Conservation (phyloP, 495 filamentous ascomycete species). For the Penicillium tannophilum region DNA sequence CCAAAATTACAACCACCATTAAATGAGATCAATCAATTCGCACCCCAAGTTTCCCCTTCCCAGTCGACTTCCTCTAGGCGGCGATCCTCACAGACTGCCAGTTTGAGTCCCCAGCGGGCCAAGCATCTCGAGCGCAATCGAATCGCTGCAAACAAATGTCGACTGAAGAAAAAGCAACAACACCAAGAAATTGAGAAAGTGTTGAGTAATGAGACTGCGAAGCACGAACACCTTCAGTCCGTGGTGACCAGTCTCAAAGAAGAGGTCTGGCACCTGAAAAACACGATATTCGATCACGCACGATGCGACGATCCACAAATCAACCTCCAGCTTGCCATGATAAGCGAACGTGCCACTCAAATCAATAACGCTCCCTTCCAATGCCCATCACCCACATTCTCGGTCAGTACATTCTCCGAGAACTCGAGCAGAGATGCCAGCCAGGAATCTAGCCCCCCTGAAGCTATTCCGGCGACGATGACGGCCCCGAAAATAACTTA, state of each 20-base stretch:
- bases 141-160: slow-evolving; percentile 32
- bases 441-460: neutral
- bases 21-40: neutral
- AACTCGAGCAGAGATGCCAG: slow-evolving; percentile 6
- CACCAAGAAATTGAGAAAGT: slow-evolving; percentile 22
- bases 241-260: slow-evolving; percentile 21
- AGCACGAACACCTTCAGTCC: slow-evolving; percentile 21
- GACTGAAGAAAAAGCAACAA: slow-evolving; percentile 25
- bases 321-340: slow-evolving; percentile 22
- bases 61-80: neutral
- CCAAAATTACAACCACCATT: neutral
- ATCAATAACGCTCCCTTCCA: neutral
- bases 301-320: slow-evolving; percentile 24
- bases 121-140: slow-evolving; percentile 31
- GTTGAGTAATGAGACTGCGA: slow-evolving; percentile 21
- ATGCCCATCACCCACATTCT: slow-evolving; percentile 15
- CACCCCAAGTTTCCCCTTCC: neutral
- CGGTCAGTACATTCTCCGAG: slow-evolving; percentile 19
- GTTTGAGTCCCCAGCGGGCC: slow-evolving; percentile 22
- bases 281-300: slow-evolving; percentile 28
- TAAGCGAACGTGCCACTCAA: slow-evolving; percentile 15
- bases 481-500: neutral
- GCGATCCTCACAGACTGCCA: neutral
- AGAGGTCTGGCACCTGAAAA: slow-evolving; percentile 29
- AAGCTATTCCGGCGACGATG: neutral